phyloP scores from a whole-genome alignment of 148 eudicot genomes.

The Suaeda aralocaspica region DNA sequence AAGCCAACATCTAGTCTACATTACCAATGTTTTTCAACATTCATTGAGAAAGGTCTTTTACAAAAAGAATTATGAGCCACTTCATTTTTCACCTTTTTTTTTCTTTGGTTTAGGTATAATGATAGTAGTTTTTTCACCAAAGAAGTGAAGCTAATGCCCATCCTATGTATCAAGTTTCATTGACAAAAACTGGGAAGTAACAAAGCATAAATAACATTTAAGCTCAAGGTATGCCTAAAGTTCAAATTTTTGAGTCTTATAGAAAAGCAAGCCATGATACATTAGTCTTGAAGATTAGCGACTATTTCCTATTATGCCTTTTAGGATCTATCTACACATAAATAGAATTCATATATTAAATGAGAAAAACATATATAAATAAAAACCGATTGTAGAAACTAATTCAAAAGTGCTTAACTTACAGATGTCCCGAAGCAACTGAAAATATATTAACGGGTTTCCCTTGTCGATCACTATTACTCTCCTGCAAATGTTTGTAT shows the following conservation, averaged over 20 bases:
- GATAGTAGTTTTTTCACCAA: not conserved
- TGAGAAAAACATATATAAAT: slow-evolving; percentile 1
- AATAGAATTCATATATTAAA: too few species aligned
- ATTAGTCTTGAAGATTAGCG: too few species aligned
- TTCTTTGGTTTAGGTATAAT: not conserved
- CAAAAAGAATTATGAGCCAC: too few species aligned
- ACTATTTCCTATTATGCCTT: too few species aligned
- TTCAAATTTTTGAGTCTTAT: not conserved
- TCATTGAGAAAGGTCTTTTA: too few species aligned
- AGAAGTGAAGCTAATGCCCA: not conserved
- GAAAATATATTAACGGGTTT: slow-evolving; percentile 85
- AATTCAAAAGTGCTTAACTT: slow-evolving; percentile 31
- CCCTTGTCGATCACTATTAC: slow-evolving; percentile 56
- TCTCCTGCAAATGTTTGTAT: slow-evolving; percentile 40
- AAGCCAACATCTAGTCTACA: too few species aligned
- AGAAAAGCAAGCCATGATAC: not conserved
- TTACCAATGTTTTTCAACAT: too few species aligned
- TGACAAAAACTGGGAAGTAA: too few species aligned
- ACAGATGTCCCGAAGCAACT: slow-evolving; percentile 97
- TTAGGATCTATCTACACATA: too few species aligned
- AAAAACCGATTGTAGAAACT: slow-evolving; percentile 3
- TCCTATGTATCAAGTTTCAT: not conserved
- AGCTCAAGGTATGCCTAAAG: not conserved
- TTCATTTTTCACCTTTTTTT: not conserved
- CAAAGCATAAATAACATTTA: not conserved